Evolutionary conservation across 192 early-diverging fungal genomes (phyloP), one percentile per base, ranked within the genome.

Genomic region (Umbelopsis ramanniana): DNA sequence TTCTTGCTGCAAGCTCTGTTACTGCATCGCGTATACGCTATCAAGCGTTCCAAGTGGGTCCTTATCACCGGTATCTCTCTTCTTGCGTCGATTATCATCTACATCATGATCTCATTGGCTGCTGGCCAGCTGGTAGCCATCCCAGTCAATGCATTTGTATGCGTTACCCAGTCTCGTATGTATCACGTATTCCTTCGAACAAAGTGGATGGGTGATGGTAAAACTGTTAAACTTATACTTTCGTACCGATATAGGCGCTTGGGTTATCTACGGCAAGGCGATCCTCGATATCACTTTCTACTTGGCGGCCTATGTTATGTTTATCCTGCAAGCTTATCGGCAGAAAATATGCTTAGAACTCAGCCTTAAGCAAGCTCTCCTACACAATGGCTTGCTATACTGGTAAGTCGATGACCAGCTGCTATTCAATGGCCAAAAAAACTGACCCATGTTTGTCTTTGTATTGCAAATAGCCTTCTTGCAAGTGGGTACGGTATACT

Each of bases 1-100:
- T 8, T 37, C 11, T 2, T 63, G 2, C 12, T 63, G 14, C 57
- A 63, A 63, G 57, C 33, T 33, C 23, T 63, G 12, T 19, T 63
- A 17, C 14, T 63, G 26, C 57, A 63, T 37, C 57, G 57, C 5
- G 26, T 63, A n/a, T 63, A 63, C 17, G 57, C 57, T 38, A 63
- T 63, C 33, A 29, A 63, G 14, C 17, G 14, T 10, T 19, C 5
- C 33, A 63, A 63, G 14, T 3, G 7, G 3, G 4, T 63, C 0
- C 17, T 63, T 0, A 14, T 37, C 4, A 3, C 33, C 5, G 57
- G 57, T 2, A 35, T 63, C 2, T n/a, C 57, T 1, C 33, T 63
- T 12, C 33, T 63, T 37, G 6, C 26, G 10, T 29, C 33, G 14
- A 26, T 63, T 1, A 3, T 63, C 24, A 14, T 63, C 57, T 63